Conservation (phyloP, 306 rosid species). For the Parietaria judaica region DNA sequence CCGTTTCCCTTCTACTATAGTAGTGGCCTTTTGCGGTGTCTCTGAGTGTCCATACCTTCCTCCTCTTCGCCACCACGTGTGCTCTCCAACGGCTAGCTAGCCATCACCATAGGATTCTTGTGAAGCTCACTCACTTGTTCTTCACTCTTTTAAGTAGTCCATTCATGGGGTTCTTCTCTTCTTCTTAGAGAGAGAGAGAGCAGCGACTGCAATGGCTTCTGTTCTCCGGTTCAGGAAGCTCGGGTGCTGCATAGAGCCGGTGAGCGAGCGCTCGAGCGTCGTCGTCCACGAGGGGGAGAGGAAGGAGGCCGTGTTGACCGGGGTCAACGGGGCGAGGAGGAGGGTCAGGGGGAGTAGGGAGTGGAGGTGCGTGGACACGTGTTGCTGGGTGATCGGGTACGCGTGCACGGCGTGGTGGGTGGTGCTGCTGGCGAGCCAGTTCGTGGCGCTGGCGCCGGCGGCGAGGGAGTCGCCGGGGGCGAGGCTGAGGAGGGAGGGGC, state of each 20-base stretch:
- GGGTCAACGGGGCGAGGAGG: background rate
- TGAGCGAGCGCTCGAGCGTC: constrained; percentile 17
- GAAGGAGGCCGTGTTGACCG: background rate
- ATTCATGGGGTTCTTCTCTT: constrained; percentile 15
- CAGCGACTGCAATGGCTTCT: constrained; percentile 27
- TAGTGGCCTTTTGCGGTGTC: constrained; percentile 1
- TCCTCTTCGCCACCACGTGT: constrained; percentile 24
- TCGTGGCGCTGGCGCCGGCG: constrained; percentile 27
- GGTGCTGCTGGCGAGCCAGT: constrained; percentile 36
- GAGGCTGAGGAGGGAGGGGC: constrained; percentile 44
- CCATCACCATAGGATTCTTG: background rate
- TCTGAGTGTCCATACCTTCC: constrained; percentile 7
- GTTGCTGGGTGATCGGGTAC: constrained; percentile 59
- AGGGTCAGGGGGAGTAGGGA: constrained; percentile 25
- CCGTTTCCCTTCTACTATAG: background rate
- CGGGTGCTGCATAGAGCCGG: constrained; percentile 18
- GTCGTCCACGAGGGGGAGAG: constrained; percentile 11
- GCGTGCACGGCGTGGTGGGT: constrained; percentile 64
- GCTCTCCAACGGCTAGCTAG: constrained; percentile 1
- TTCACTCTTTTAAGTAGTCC: too few species aligned
- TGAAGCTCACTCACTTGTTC: background rate
- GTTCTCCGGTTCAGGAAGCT: constrained; percentile 34
- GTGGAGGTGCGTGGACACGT: constrained; percentile 45
- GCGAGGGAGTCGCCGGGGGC: constrained; percentile 50
- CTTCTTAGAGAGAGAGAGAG: background rate